These are phyloP conservation scores for Fusarium sp. DNA, from an alignment of 2,329 filamentous ascomycete genomes.

Conservation along the genomic window DNA sequence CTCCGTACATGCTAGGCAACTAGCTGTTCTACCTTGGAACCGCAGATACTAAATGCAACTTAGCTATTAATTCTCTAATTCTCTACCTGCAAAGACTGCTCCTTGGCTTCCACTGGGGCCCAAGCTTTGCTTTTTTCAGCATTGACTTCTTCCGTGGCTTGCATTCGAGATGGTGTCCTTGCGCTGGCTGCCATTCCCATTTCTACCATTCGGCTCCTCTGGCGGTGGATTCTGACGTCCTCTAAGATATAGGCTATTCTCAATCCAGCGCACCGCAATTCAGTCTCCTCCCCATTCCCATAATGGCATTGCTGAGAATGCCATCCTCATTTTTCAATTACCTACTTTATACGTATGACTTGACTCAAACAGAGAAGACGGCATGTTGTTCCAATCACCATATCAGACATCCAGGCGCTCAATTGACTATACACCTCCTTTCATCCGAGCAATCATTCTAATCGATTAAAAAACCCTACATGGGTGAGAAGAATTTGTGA, in stretches of 20 bases:
- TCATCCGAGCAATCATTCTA: neutral
- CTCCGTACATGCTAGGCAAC: neutral
- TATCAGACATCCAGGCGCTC: neutral
- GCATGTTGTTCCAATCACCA: neutral
- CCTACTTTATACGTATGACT: neutral
- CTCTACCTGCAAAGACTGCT: neutral
- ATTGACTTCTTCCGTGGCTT: constrained; percentile 1
- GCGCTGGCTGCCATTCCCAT: neutral
- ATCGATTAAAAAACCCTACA: neutral
- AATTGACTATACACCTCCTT: neutral
- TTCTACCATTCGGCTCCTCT: constrained; percentile 1
- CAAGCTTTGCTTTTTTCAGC: constrained; percentile 2
- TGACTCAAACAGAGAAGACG: neutral
- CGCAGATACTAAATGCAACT: neutral
- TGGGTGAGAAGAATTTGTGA: neutral
- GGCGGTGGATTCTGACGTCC: neutral
- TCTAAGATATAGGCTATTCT: constrained; percentile 21
- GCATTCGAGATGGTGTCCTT: constrained; percentile 7
- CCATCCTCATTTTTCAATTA: constrained; percentile 3
- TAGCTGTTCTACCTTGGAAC: neutral
- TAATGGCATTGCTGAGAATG: constrained; percentile 28
- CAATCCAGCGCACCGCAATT: constrained; percentile 20
- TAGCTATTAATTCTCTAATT: neutral
- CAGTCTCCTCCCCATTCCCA: neutral
- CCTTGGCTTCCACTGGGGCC: neutral